A percentile compares a stretch with the other conserved stretches of the same genome.
Conservation (phyloP, 345 rosid genomes). For the Melastoma malabathricum region DNA sequence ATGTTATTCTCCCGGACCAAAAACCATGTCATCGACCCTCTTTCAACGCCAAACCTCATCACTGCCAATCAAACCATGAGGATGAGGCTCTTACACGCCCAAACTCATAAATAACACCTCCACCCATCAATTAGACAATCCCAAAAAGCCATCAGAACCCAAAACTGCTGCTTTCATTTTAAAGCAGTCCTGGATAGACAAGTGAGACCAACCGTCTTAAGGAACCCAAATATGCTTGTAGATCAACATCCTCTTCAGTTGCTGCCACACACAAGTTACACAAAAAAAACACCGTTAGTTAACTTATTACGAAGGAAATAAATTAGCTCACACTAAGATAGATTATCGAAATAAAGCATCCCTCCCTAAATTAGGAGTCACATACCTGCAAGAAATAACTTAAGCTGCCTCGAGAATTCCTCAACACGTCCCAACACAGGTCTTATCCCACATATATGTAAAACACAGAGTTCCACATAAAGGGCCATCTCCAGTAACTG, state of each 20-base stretch:
- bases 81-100: too few relatives aligned
- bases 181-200: constrained; percentile 48
- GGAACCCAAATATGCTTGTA: constrained; percentile 32
- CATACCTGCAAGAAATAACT: constrained; percentile 51
- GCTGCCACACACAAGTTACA: too few relatives aligned
- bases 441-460: constrained; percentile 74
- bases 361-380: too few relatives aligned
- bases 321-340: not conserved
- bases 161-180: constrained; percentile 12
- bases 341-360: not conserved
- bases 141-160: too few relatives aligned
- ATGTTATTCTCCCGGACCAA: too few relatives aligned
- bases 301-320: not conserved
- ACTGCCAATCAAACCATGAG: too few relatives aligned
- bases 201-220: constrained; percentile 37
- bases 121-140: too few relatives aligned
- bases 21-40: too few relatives aligned
- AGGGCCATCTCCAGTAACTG: constrained; percentile 72
- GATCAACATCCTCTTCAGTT: constrained; percentile 37
- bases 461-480: constrained; percentile 60
- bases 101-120: too few relatives aligned
- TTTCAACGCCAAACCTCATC: too few relatives aligned
- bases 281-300: not conserved
- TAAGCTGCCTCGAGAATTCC: constrained; percentile 57
- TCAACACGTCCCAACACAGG: constrained; percentile 75